These are phyloP conservation scores for Rhodotorula paludigena DNA, from an alignment of 768 basidiomycete species.

Conservation along the genomic window DNA sequence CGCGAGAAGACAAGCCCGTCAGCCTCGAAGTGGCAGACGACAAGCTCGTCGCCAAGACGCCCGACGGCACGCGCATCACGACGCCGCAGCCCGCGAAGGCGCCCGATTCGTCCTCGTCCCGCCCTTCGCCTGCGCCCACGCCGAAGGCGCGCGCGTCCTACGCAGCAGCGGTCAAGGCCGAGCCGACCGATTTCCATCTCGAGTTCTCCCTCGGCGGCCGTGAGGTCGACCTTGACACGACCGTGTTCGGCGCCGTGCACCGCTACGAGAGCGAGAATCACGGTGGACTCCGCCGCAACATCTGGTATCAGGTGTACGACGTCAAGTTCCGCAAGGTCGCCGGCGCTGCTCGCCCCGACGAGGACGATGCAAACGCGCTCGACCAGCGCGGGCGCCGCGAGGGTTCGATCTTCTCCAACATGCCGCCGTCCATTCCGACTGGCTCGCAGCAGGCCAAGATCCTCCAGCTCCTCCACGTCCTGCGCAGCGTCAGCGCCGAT, in stretches of 20 bases:
- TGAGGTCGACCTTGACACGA: constrained; percentile 73
- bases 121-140: constrained; percentile 47
- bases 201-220: constrained; percentile 93
- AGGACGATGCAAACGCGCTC: constrained; percentile 28
- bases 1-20: constrained; percentile 38
- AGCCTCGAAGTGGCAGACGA: constrained; percentile 38
- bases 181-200: constrained; percentile 93
- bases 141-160: constrained; percentile 57
- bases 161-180: constrained; percentile 86
- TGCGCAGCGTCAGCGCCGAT: constrained; percentile 71
- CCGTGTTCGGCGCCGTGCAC: constrained; percentile 94
- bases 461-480: constrained; percentile 76
- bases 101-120: constrained; percentile 44
- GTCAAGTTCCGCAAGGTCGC: constrained; percentile 88
- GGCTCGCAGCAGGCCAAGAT: constrained; percentile 85
- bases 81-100: constrained; percentile 65
- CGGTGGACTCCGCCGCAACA: constrained; percentile 7
- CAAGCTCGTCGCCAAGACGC: constrained; percentile 89
- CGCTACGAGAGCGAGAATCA: constrained; percentile 63
- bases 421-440: constrained; percentile 72
- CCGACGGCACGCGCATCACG: constrained; percentile 87
- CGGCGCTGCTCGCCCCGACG: constrained; percentile 50
- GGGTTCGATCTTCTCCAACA: constrained; percentile 60
- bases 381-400: constrained; percentile 16
- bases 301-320: constrained; percentile 82